phyloP scores from a whole-genome alignment of 2,329 filamentous ascomycete species.

The Botrytis fabae region DNA sequence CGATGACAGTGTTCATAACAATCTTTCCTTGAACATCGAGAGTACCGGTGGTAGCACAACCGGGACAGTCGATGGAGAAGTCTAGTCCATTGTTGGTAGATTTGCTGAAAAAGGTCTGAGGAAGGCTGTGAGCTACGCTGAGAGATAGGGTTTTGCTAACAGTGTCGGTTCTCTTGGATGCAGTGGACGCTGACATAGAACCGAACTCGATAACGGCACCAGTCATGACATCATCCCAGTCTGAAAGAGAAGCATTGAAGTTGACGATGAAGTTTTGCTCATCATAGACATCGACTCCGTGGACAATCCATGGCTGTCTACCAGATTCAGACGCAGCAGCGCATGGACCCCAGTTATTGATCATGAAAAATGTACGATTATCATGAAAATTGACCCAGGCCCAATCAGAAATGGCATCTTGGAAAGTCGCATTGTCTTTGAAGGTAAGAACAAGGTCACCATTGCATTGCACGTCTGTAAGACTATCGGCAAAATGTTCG shows the following conservation, averaged over 20 bases:
- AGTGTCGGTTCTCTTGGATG: conserved; percentile 9
- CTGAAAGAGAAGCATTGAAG: conserved; percentile 21
- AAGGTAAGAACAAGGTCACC: conserved; percentile 14
- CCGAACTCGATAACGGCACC: conserved; percentile 18
- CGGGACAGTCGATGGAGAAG: conserved; percentile 19
- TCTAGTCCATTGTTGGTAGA: conserved; percentile 18
- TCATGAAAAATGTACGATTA: conserved; percentile 23
- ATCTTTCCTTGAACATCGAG: conserved; percentile 21
- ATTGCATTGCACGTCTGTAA: conserved; percentile 17
- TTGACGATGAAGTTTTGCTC: conserved; percentile 22
- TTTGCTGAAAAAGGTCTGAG: conserved; percentile 21
- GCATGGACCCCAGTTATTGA: conserved; percentile 22
- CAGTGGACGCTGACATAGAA: background rate
- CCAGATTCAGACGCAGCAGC: conserved; percentile 3
- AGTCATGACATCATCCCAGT: conserved; percentile 20
- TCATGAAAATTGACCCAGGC: conserved; percentile 23
- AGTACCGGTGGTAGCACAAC: conserved; percentile 13
- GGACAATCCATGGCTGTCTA: conserved; percentile 24
- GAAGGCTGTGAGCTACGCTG: conserved; percentile 8
- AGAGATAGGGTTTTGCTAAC: conserved; percentile 1
- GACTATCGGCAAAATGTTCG: conserved; percentile 15
- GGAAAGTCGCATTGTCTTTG: conserved; percentile 19
- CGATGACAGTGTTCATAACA: background rate
- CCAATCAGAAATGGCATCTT: conserved; percentile 22
- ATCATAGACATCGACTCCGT: conserved; percentile 17